Conservation (phyloP, 1,284 basidiomycete species). For the Cutaneotrichosporon cutaneum region DNA sequence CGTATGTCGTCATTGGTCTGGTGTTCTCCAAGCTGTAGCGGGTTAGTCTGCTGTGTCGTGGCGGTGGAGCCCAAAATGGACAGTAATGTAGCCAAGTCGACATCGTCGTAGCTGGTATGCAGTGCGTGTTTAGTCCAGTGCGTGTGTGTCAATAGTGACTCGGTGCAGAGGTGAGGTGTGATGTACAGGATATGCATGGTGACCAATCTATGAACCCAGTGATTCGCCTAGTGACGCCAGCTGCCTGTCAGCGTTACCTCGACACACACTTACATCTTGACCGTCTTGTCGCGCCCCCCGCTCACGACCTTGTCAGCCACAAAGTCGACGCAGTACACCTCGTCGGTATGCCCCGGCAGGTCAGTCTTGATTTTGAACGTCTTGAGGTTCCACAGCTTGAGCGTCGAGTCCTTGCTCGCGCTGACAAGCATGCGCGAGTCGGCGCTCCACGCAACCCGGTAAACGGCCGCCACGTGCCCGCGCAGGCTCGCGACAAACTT, state of each 20-base stretch:
- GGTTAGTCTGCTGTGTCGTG: too few relatives aligned
- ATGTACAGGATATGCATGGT: slow-evolving; percentile 1
- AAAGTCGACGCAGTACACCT: slow-evolving; percentile 98
- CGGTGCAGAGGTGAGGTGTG: too few relatives aligned
- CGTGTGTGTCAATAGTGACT: too few relatives aligned
- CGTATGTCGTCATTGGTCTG: slow-evolving; percentile 71
- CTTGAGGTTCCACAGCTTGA: slow-evolving; percentile 96
- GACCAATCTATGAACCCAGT: background rate
- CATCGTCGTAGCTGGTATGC: background rate
- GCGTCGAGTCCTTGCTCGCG: slow-evolving; percentile 91
- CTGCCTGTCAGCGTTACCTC: slow-evolving; percentile 3
- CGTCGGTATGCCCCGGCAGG: slow-evolving; percentile 92
- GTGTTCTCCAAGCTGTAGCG: slow-evolving; percentile 46
- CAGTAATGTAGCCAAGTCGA: background rate
- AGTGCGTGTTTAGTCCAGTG: background rate
- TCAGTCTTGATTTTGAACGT: slow-evolving; percentile 92
- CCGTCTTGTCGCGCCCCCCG: slow-evolving; percentile 69
- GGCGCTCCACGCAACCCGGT: slow-evolving; percentile 90
- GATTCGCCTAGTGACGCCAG: slow-evolving; percentile 23
- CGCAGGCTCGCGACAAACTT: slow-evolving; percentile 86
- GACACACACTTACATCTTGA: slow-evolving; percentile 58
- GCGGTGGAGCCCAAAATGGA: too few relatives aligned
- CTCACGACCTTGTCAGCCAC: slow-evolving; percentile 97
- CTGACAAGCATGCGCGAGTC: slow-evolving; percentile 89
- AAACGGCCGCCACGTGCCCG: slow-evolving; percentile 92